A percentile compares a stretch with the other conserved stretches of the same genome.
Evolutionary conservation across 257 asterid genomes (phyloP).

Genomic region (Lycium barbarum): DNA sequence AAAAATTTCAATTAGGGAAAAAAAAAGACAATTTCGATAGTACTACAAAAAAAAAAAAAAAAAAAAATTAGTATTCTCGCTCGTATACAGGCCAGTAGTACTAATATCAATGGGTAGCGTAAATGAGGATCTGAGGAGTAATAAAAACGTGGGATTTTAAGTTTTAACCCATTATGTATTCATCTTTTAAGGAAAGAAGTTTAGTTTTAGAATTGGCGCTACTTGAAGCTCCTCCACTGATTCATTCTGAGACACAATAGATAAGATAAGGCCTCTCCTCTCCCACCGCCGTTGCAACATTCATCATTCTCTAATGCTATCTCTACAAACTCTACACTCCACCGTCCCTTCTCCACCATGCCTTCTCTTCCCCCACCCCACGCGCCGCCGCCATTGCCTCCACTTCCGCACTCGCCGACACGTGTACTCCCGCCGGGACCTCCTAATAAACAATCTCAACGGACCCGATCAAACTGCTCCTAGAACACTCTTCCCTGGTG

Average conservation of each 20-base stretch:
- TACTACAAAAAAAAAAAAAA: too few species aligned
- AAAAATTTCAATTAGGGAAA: too few species aligned
- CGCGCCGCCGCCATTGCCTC: constrained; percentile 23
- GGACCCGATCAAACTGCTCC: constrained; percentile 48
- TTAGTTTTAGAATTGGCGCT: constrained; percentile 25
- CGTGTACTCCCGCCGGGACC: constrained; percentile 32
- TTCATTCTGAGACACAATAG: not conserved
- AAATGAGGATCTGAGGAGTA: too few species aligned
- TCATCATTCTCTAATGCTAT: constrained; percentile 25
- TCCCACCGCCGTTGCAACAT: not conserved
- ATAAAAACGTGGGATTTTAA: too few species aligned
- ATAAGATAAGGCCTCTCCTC: constrained; percentile 26
- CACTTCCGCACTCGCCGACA: constrained; percentile 31
- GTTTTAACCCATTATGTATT: too few species aligned
- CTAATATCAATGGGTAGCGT: too few species aligned
- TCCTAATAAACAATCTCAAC: constrained; percentile 46
- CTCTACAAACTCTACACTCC: constrained; percentile 16
- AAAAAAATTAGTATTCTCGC: too few species aligned
- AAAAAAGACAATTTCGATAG: too few species aligned
- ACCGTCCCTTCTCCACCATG: not conserved
- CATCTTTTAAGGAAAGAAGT: not conserved
- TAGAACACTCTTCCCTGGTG: constrained; percentile 86
- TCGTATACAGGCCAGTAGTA: too few species aligned
- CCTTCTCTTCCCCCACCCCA: constrained; percentile 18
- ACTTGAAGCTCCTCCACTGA: constrained; percentile 25